phyloP scores from a whole-genome alignment of 2,329 filamentous ascomycete species.

The Allantophomopsis lycopodina region DNA sequence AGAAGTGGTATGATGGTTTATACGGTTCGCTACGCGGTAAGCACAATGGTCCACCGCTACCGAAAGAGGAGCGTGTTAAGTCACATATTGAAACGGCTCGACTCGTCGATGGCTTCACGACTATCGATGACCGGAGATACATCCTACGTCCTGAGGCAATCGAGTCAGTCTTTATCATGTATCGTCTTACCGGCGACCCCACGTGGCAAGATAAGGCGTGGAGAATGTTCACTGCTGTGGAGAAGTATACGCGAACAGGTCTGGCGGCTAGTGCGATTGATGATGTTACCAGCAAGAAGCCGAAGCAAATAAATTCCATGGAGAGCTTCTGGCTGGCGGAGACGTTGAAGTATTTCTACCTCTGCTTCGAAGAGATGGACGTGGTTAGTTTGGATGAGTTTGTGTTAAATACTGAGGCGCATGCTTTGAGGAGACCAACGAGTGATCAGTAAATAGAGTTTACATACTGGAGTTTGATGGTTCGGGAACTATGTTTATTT shows the following conservation, averaged over 20 bases:
- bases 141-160: slow-evolving; percentile 45
- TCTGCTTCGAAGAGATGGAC: slow-evolving; percentile 56
- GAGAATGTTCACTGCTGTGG: slow-evolving; percentile 28
- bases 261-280: slow-evolving; percentile 24
- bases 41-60: background rate
- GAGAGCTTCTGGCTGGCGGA: slow-evolving; percentile 53
- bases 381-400: slow-evolving; percentile 48
- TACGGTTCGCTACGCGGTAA: background rate
- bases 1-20: background rate
- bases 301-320: slow-evolving; percentile 29
- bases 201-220: slow-evolving; percentile 24
- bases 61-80: background rate
- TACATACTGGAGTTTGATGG: too few relatives aligned
- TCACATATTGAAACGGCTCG: background rate
- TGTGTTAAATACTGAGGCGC: slow-evolving; percentile 32
- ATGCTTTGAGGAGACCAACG: slow-evolving; percentile 8
- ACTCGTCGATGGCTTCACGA: slow-evolving; percentile 32
- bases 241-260: slow-evolving; percentile 22
- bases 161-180: slow-evolving; percentile 51
- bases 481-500: too few relatives aligned
- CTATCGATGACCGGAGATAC: slow-evolving; percentile 26
- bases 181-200: slow-evolving; percentile 5
- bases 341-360: slow-evolving; percentile 70
- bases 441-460: background rate
- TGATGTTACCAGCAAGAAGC: slow-evolving; percentile 17